phyloP scores from a whole-genome alignment of 495 filamentous ascomycete species.

The Aspergillus steynii region DNA sequence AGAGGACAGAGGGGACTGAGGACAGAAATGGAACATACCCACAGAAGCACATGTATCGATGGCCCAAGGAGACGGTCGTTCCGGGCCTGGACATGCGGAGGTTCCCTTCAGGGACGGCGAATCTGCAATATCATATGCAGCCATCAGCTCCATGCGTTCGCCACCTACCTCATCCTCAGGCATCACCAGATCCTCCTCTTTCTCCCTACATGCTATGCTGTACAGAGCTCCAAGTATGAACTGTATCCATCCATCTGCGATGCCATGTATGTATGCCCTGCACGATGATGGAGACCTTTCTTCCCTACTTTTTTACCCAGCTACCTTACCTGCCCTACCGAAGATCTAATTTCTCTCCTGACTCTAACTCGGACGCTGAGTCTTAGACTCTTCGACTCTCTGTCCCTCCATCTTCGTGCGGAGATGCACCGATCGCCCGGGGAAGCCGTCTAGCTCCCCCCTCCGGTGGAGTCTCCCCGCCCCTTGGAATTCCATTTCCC shows the following conservation, averaged over 20 bases:
- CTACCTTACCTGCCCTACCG: too few species aligned
- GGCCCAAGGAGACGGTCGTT: not conserved
- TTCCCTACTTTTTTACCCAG: too few species aligned
- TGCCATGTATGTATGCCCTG: too few species aligned
- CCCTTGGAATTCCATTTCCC: not conserved
- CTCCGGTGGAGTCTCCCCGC: not conserved
- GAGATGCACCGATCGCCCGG: not conserved
- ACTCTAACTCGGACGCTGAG: too few species aligned
- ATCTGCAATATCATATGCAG: not conserved
- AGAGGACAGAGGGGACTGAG: too few species aligned
- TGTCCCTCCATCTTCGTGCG: not conserved
- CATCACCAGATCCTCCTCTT: not conserved
- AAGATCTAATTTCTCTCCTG: too few species aligned
- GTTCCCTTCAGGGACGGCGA: not conserved
- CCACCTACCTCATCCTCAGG: not conserved
- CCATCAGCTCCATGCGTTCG: not conserved
- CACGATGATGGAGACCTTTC: too few species aligned
- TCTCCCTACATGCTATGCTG: not conserved
- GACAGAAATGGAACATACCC: too few species aligned
- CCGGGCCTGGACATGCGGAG: not conserved
- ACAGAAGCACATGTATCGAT: not conserved
- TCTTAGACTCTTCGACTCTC: too few species aligned
- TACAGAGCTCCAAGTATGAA: not conserved
- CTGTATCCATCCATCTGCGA: not conserved
- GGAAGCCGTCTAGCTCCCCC: not conserved